phyloP scores from a whole-genome alignment of 768 basidiomycete species.

The Plicaturopsis crispa region DNA sequence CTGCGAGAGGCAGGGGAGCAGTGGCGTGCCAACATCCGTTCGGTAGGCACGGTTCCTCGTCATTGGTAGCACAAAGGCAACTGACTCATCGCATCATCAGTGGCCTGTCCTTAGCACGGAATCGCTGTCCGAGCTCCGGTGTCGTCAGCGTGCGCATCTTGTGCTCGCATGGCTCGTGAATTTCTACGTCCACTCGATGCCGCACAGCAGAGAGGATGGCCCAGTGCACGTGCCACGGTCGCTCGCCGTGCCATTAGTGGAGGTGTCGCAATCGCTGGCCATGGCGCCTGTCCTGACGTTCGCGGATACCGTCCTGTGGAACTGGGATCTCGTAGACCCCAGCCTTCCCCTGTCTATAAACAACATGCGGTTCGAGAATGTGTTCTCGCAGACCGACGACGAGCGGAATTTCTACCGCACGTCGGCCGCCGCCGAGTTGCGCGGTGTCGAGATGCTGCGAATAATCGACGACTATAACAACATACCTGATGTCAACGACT shows the following conservation, averaged over 20 bases:
- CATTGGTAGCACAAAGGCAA: neutral
- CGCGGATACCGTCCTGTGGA: constrained; percentile 95
- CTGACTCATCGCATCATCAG: constrained; percentile 26
- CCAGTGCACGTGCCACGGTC: constrained; percentile 63
- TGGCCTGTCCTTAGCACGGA: constrained; percentile 63
- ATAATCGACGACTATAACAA: constrained; percentile 85
- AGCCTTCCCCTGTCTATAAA: constrained; percentile 49
- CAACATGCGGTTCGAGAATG: constrained; percentile 67
- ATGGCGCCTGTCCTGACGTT: constrained; percentile 95
- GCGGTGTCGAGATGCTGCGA: constrained; percentile 77
- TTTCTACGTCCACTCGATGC: constrained; percentile 83
- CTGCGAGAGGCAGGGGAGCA: constrained; percentile 49
- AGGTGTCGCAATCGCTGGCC: constrained; percentile 66
- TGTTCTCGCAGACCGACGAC: constrained; percentile 81
- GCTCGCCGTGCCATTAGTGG: constrained; percentile 69
- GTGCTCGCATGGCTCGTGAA: constrained; percentile 86
- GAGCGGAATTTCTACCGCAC: constrained; percentile 83
- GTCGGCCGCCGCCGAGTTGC: constrained; percentile 79
- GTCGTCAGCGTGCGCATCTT: constrained; percentile 79
- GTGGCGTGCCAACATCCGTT: constrained; percentile 61
- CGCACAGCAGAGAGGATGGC: constrained; percentile 18
- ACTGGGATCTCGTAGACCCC: constrained; percentile 61
- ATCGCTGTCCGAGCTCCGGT: constrained; percentile 45
- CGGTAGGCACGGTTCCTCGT: constrained; percentile 40
- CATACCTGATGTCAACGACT: constrained; percentile 59